Base-by-base conservation (phyloP, 306 rosid genomes). In the Corylus americana region DNA sequence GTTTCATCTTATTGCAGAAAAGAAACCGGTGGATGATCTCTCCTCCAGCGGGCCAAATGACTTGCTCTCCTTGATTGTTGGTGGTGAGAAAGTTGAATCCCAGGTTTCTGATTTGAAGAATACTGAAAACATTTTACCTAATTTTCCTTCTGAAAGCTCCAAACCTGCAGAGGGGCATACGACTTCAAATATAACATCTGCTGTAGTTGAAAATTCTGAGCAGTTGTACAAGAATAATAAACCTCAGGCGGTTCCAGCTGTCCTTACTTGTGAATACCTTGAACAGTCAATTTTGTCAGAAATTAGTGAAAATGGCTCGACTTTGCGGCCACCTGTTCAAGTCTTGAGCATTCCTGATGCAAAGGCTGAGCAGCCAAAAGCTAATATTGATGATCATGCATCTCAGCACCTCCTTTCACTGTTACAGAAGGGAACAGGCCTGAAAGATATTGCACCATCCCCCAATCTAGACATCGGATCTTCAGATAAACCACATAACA, bases 251-350 rank as follows among this genome's bases (percentile, higher is more conserved):
- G 85, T 88, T 70, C 82, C 90, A 18, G 87, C 91, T 25, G 92
- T 96, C 83, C 92, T 96, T 75, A 96, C 98, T 50, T 96, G 99
- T 82, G 97, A 93, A 87, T 96, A 91, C 78, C 92, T 96, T 54
- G 99, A 96, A 87, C 97, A 96, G 82, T 87, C 97, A 14, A 90
- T 96, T 73, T 82, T 96, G 79, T 91, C 89, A n/a, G 96, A 84
- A 85, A 85, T 96, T 78, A 63, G 80, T 48, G 94, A 74, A 35
- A 91, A 77, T 78, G 87, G 79, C 55, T 79, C 86, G 3, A 67
- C 85, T 53, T 51, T 75, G 82, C 85, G 42, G 73, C 90, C 79
- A 29, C 76, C 86, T 57, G 74, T 69, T 72, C 88, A 83, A 84
- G 87, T 77, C 70, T 78, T 77, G 72, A 80, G 76, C 14, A 87